Conservation (phyloP, 805 yeast species). For the Hemisphaericaspora nanyangensis region DNA sequence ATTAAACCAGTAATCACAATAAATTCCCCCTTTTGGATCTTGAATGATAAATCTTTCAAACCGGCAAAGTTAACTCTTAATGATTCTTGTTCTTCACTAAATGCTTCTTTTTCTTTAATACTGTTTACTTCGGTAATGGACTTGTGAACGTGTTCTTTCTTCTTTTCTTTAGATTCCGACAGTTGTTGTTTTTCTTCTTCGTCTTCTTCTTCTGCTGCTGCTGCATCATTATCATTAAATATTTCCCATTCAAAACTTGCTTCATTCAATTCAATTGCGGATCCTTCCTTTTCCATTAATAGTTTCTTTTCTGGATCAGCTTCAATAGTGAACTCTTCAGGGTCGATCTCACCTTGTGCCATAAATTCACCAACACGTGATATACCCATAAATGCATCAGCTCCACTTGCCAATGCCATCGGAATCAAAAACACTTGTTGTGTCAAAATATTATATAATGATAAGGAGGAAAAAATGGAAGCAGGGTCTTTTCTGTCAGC, state of each 20-base stretch:
- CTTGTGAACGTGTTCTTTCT: slow-evolving; percentile 6
- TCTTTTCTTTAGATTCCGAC: slow-evolving; percentile 5
- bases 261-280: slow-evolving; percentile 18
- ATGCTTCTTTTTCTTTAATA: slow-evolving; percentile 8
- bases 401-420: slow-evolving; percentile 60
- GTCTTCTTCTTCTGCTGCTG: slow-evolving; percentile 6
- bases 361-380: slow-evolving; percentile 54
- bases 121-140: background rate
- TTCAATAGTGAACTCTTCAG: slow-evolving; percentile 24
- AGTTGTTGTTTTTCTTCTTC: slow-evolving; percentile 1
- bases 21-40: slow-evolving; percentile 29
- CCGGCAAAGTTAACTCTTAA: slow-evolving; percentile 21
- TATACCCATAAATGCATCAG: slow-evolving; percentile 64
- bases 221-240: slow-evolving; percentile 17
- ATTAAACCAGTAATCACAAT: slow-evolving; percentile 34
- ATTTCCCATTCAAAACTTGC: slow-evolving; percentile 31
- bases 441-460: slow-evolving; percentile 61
- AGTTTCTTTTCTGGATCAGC: slow-evolving; percentile 20
- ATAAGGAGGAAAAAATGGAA: slow-evolving; percentile 63
- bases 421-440: slow-evolving; percentile 68
- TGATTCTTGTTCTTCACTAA: slow-evolving; percentile 5
- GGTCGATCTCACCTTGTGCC: slow-evolving; percentile 41
- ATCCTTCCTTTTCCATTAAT: slow-evolving; percentile 21
- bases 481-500: slow-evolving; percentile 47
- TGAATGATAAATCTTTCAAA: slow-evolving; percentile 22